Conservation (phyloP, 768 basidiomycete genomes). For the Lactarius hatsudake region DNA sequence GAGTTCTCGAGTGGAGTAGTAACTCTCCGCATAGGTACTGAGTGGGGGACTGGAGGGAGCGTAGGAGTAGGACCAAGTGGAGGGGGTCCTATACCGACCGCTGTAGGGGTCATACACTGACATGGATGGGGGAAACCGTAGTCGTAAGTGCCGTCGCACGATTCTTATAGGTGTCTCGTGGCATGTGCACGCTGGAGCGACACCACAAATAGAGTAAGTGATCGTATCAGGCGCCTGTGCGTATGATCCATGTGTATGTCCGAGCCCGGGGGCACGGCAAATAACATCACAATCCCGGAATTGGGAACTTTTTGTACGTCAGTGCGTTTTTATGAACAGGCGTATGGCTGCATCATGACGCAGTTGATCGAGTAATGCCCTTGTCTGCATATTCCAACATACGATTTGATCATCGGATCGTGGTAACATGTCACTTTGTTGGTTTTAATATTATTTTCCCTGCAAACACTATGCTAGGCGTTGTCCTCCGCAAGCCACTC, state of each 20-base stretch:
- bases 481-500: too few relatives aligned
- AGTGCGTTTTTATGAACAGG: background rate
- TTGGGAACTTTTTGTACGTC: background rate
- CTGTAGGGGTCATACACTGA: constrained; percentile 21
- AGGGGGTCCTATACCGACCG: constrained; percentile 13
- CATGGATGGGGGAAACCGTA: constrained; percentile 8
- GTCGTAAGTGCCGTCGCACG: background rate
- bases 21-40: constrained; percentile 1
- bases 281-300: background rate
- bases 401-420: background rate
- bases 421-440: background rate
- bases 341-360: background rate
- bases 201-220: background rate
- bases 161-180: constrained; percentile 15
- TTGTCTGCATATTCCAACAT: background rate
- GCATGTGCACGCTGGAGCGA: background rate
- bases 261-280: constrained; percentile 13
- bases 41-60: background rate
- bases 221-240: constrained; percentile 16
- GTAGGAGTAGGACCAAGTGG: constrained; percentile 13
- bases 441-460: background rate
- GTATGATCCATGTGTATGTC: background rate
- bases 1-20: background rate
- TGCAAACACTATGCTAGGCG: too few relatives aligned
- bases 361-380: background rate